Evolutionary conservation across 768 basidiomycete genomes (phyloP).

Genomic region (Russula emetica): DNA sequence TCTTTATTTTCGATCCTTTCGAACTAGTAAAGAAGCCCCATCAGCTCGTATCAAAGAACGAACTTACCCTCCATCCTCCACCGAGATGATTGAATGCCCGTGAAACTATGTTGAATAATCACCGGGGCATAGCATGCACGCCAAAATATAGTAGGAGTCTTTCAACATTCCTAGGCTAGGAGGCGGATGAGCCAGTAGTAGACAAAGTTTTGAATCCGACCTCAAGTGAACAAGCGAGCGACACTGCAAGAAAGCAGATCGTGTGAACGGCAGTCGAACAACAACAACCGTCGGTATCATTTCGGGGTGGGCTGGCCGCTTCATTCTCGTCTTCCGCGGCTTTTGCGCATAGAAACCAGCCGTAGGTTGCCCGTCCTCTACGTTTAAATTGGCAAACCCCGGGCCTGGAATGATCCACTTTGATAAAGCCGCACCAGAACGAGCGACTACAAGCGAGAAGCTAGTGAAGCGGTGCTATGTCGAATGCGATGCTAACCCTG

Average conservation of each 20-base stretch:
- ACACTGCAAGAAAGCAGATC: background rate
- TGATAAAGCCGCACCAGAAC: background rate
- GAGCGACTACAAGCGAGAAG: background rate
- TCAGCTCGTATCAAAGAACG: background rate
- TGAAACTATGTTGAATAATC: background rate
- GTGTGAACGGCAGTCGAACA: background rate
- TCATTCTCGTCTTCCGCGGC: background rate
- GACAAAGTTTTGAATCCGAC: background rate
- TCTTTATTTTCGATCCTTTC: background rate
- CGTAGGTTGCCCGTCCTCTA: background rate
- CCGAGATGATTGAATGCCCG: background rate
- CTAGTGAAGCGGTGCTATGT: background rate
- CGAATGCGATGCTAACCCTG: background rate
- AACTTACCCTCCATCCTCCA: background rate
- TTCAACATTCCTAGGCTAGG: background rate
- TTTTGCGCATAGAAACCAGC: background rate
- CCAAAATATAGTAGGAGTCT: background rate
- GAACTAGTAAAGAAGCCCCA: background rate
- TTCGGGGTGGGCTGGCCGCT: background rate
- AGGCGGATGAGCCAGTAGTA: background rate
- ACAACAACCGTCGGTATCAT: background rate
- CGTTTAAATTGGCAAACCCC: background rate
- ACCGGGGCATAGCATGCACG: background rate
- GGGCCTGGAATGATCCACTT: background rate
- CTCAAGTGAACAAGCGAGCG: background rate